Conservation (phyloP, 495 filamentous ascomycete species). For the Tuber melanosporum region DNA sequence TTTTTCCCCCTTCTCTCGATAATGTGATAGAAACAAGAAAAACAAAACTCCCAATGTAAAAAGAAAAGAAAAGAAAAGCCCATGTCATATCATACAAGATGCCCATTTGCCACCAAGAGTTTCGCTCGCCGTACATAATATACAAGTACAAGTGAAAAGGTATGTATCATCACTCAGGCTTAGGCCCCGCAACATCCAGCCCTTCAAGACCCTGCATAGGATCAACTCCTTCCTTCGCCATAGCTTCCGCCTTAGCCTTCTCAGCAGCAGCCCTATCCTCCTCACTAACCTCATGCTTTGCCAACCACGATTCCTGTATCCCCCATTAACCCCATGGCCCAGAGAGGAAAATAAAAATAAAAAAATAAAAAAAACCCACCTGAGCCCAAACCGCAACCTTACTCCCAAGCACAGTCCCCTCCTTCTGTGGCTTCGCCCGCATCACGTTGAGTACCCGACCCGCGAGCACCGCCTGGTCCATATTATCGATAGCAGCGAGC, state of each 20-base stretch:
- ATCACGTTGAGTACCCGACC: constrained; percentile 87
- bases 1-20: not conserved
- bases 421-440: constrained; percentile 86
- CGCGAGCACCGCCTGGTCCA: constrained; percentile 96
- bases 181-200: constrained; percentile 86
- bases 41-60: not conserved
- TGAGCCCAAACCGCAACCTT: constrained; percentile 98
- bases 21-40: not conserved
- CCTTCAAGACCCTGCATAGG: constrained; percentile 95
- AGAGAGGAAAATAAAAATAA: not conserved
- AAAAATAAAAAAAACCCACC: constrained; percentile 52
- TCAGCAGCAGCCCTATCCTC: constrained; percentile 68
- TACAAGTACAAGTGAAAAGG: not conserved
- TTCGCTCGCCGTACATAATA: not conserved
- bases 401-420: constrained; percentile 78
- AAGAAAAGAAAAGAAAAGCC: not conserved
- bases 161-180: constrained; percentile 56
- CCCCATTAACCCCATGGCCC: constrained; percentile 12
- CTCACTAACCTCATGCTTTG: constrained; percentile 81
- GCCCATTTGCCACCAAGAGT: not conserved
- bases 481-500: constrained; percentile 95
- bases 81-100: not conserved
- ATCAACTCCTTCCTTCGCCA: constrained; percentile 58
- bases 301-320: constrained; percentile 79
- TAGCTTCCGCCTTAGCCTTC: constrained; percentile 49